Evolutionary conservation across 768 basidiomycete genomes (phyloP), one percentile per base, ranked within the genome.

Genomic region (Mycena rosella): DNA sequence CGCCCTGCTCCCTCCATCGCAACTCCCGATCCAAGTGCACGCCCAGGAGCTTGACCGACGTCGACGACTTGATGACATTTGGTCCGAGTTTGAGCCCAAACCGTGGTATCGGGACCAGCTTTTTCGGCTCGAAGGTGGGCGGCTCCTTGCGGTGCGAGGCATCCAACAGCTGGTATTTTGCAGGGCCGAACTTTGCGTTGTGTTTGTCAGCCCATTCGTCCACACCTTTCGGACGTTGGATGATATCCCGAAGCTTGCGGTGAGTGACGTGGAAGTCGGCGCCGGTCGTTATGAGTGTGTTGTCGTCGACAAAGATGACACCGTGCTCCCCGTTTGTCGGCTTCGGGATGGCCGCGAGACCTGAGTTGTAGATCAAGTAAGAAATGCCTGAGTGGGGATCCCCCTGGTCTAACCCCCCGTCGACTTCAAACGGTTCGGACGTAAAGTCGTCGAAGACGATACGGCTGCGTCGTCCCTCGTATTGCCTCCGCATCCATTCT

Each of bases 21-120:
- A 82, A 70, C 40, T 73, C 70, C 7, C 73, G 56, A 69, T 82
- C 79, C 55, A 77, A 74, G 36, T 69, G 73, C 5, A 82, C 66
- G 0, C 81, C 81, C 0, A 82, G 74, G 60, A 78, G 78, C 45
- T 75, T 77, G 58, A 72, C 66, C 2, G 58, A 32, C 7, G 22
- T 29, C 13, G 58, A n/a, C 6, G 77, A 68, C 18, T 63, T 38
- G 52, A 80, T 75, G n/a, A 45, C 45, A n/a, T 72, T 32, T 1
- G 38, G 32, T 3, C 49, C 45, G 2, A 79, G 65, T 58, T 9
- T 44, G 30, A 14, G 17, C 9, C 4, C 56, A n/a, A 20, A 29
- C 49, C 24, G 8, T 15, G 32, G 32, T 8, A 26, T 26, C 18
- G 54, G 65, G 15, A 60, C 40, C 8, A 3, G 8, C 8, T 56